phyloP scores from a whole-genome alignment of 208 protist species.

The Endotrypanum monterogeii region DNA sequence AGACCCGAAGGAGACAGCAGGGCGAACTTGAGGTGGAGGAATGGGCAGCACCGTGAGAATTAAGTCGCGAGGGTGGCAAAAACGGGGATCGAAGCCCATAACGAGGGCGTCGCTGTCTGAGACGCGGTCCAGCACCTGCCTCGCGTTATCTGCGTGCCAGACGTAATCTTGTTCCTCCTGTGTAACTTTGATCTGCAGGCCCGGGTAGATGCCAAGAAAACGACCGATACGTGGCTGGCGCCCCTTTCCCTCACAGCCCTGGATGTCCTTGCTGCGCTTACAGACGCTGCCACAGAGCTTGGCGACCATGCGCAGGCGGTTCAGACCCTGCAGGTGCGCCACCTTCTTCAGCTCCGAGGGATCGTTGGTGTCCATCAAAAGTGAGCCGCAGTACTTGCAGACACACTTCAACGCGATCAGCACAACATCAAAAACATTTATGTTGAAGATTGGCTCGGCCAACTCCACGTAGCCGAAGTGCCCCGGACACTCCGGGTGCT shows the following conservation, averaged over 20 bases:
- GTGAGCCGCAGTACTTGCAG: slow-evolving; percentile 96
- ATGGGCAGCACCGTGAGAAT: slow-evolving; percentile 97
- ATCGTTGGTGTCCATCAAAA: slow-evolving; percentile 78
- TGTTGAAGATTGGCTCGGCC: slow-evolving; percentile 97
- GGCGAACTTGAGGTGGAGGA: slow-evolving; percentile 98
- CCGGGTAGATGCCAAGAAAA: slow-evolving; percentile 74
- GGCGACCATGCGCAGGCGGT: slow-evolving; percentile 75
- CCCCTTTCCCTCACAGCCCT: slow-evolving; percentile 84
- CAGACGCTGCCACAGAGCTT: slow-evolving; percentile 77
- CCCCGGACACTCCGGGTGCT: slow-evolving; percentile 93
- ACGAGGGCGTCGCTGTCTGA: slow-evolving; percentile 63
- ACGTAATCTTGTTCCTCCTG: slow-evolving; percentile 70
- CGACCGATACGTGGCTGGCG: slow-evolving; percentile 77
- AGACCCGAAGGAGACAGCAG: slow-evolving; percentile 91
- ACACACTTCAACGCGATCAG: slow-evolving; percentile 96
- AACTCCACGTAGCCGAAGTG: slow-evolving; percentile 99
- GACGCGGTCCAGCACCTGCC: slow-evolving; percentile 74
- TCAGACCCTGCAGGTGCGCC: slow-evolving; percentile 53
- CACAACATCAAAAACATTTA: slow-evolving; percentile 95
- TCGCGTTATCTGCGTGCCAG: slow-evolving; percentile 80
- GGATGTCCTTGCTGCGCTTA: slow-evolving; percentile 29
- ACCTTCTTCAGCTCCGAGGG: slow-evolving; percentile 54
- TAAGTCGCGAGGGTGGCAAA: slow-evolving; percentile 89
- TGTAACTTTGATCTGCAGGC: slow-evolving; percentile 70
- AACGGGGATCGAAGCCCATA: slow-evolving; percentile 76